A percentile compares a stretch with the other conserved stretches of the same genome.
Conservation (phyloP, 2,329 filamentous ascomycete genomes). For the Ceratocystis colombiana region DNA sequence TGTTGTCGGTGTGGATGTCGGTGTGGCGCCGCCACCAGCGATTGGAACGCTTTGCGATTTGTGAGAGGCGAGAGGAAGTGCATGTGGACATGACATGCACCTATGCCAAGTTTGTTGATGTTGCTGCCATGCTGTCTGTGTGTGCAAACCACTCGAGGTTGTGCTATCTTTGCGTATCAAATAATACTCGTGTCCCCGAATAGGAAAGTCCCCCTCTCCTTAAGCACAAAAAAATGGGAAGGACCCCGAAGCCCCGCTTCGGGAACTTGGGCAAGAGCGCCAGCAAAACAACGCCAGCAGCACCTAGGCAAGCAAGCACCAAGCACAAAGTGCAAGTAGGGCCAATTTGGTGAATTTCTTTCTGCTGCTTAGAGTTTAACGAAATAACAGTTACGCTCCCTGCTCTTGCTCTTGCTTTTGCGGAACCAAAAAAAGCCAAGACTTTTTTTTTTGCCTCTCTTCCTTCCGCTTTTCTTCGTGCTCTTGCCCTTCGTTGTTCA, state of each 20-base stretch:
- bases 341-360: too few species aligned
- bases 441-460: slow-evolving; percentile 3
- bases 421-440: slow-evolving; percentile 16
- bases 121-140: background rate
- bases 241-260: too few species aligned
- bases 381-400: background rate
- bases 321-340: too few species aligned
- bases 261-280: too few species aligned
- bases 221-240: background rate
- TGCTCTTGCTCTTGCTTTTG: slow-evolving; percentile 4
- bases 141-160: background rate
- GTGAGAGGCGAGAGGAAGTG: too few species aligned
- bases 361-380: too few species aligned
- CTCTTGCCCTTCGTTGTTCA: background rate
- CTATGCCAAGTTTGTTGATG: background rate
- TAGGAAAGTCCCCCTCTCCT: background rate
- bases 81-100: too few species aligned
- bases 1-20: too few species aligned
- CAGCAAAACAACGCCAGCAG: too few species aligned
- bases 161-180: background rate
- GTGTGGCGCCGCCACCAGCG: too few species aligned
- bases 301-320: too few species aligned
- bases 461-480: slow-evolving; percentile 8
- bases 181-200: background rate
- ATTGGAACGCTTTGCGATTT: too few species aligned